These are phyloP conservation scores for Ophiocordyceps unilateralis DNA, from an alignment of 2,329 filamentous ascomycete genomes.

Conservation along the genomic window DNA sequence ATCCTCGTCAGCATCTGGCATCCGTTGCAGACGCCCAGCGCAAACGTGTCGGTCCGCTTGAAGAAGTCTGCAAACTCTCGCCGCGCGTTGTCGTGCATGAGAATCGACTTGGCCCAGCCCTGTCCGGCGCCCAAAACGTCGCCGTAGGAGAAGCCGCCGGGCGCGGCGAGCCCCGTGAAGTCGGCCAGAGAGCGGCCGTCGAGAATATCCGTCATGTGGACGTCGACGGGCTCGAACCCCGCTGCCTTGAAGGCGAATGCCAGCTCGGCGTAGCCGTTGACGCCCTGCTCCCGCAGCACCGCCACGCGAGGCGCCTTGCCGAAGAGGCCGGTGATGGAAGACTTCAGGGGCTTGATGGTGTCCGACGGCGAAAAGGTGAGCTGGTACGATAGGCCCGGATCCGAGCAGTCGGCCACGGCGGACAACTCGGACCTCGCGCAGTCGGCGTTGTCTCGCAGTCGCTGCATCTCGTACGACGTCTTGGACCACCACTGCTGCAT, in stretches of 20 bases:
- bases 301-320: constrained; percentile 57
- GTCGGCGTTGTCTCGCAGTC: constrained; percentile 68
- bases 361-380: constrained; percentile 68
- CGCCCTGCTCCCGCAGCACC: constrained; percentile 86
- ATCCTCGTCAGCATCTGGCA: constrained; percentile 79
- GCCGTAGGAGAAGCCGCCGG: constrained; percentile 91
- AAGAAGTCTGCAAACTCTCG: constrained; percentile 76
- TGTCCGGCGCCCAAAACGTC: constrained; percentile 77
- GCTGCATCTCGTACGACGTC: constrained; percentile 85
- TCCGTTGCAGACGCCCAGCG: constrained; percentile 90
- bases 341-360: constrained; percentile 45
- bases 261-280: constrained; percentile 95
- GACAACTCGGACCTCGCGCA: constrained; percentile 75
- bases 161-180: constrained; percentile 83
- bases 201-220: constrained; percentile 92
- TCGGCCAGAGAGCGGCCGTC: constrained; percentile 61
- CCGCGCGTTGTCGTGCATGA: constrained; percentile 63
- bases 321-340: constrained; percentile 31
- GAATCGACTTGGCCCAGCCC: constrained; percentile 88
- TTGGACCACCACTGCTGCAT: constrained; percentile 80
- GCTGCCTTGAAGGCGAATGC: constrained; percentile 87
- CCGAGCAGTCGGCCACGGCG: constrained; percentile 53
- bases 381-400: constrained; percentile 74
- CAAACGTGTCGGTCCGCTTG: constrained; percentile 72
- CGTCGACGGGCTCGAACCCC: constrained; percentile 80